Conservation (phyloP, 179 eudicot genomes). For the Silene noctiflora region DNA sequence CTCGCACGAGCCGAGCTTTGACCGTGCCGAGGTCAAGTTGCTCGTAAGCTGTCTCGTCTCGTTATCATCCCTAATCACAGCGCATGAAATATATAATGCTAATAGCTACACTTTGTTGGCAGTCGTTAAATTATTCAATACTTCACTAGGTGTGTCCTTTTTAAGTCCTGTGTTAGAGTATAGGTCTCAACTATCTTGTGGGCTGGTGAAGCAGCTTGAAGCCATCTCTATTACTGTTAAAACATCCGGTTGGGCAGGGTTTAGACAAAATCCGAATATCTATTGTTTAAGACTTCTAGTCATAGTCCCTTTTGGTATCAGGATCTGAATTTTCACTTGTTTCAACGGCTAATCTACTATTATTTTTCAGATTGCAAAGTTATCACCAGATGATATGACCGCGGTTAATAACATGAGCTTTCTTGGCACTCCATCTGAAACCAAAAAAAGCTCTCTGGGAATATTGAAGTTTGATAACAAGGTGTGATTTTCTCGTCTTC, state of each 20-base stretch:
- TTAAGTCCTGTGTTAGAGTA: background rate
- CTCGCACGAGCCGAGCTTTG: too few species aligned
- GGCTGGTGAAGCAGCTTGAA: background rate
- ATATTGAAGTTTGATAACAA: constrained; percentile 79
- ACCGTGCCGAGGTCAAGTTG: too few species aligned
- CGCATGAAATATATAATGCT: background rate
- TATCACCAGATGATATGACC: constrained; percentile 69
- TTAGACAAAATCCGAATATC: background rate
- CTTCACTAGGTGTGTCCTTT: background rate
- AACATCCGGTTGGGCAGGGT: background rate
- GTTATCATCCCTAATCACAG: background rate
- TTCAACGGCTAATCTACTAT: constrained; percentile 6
- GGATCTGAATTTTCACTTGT: background rate
- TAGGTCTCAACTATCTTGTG: background rate
- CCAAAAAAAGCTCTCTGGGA: constrained; percentile 62
- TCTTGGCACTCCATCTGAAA: constrained; percentile 65
- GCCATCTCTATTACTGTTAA: background rate
- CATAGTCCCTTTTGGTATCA: background rate
- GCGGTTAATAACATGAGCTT: constrained; percentile 83
- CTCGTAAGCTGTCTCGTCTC: too few species aligned
- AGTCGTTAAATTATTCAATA: background rate
- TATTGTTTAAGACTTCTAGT: background rate
- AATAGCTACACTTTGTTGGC: background rate
- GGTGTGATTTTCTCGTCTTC: constrained; percentile 36
- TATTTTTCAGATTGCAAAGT: constrained; percentile 59